Evolutionary conservation across 371 early-diverging fungal species (phyloP).

Genomic region (Mortierella sp.): DNA sequence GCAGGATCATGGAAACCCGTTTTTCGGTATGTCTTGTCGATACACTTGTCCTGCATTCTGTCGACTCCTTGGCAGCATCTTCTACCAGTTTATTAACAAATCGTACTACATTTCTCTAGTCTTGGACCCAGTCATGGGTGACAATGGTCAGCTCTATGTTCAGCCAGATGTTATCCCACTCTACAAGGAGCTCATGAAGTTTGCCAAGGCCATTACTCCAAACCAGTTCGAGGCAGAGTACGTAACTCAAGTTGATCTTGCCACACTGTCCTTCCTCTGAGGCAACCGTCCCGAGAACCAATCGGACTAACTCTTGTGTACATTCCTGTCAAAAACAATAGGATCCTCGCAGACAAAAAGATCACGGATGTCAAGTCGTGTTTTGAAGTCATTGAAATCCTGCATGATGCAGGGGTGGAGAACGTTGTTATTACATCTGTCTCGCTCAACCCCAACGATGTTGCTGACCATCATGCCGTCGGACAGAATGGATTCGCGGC

Average conservation of each 20-base stretch:
- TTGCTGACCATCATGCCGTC: conserved; percentile 32
- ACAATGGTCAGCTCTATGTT: conserved; percentile 89
- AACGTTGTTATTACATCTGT: conserved; percentile 85
- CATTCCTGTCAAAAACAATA: conserved; percentile 19
- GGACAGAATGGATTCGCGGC: not conserved
- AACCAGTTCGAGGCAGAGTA: conserved; percentile 95
- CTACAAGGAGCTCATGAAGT: conserved; percentile 79
- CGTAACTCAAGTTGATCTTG: conserved; percentile 14
- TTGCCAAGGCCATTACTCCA: conserved; percentile 89
- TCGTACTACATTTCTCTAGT: conserved; percentile 60
- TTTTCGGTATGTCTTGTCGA: conserved; percentile 55
- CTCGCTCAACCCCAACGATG: conserved; percentile 56
- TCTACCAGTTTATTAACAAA: not conserved
- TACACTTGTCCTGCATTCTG: too few relatives aligned
- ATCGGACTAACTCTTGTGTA: not conserved
- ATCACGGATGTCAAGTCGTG: conserved; percentile 70
- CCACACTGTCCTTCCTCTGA: not conserved
- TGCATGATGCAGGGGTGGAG: conserved; percentile 79
- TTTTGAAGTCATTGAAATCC: conserved; percentile 64
- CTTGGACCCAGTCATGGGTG: conserved; percentile 96
- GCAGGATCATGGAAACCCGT: conserved; percentile 60
- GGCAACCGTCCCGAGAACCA: not conserved
- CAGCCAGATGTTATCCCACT: conserved; percentile 83
- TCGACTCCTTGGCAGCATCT: not conserved
- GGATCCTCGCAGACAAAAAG: conserved; percentile 73